Percentiles rank a stretch among this genome's conserved stretches.
Conservation (phyloP, 768 basidiomycete species). For the Stropharia rugosoannulata region DNA sequence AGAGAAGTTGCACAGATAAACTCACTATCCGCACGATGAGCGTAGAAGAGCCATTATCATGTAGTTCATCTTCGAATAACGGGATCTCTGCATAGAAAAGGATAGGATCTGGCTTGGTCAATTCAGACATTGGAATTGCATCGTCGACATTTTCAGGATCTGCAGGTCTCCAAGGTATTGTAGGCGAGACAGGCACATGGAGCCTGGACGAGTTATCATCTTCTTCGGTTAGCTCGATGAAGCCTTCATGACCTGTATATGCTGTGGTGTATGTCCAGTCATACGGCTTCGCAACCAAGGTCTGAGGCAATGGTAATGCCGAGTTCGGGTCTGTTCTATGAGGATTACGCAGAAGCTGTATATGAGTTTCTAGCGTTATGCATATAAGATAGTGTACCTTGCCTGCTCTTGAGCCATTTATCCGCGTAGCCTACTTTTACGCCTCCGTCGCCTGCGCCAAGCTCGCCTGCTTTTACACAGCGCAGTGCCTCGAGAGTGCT, state of each 20-base stretch:
- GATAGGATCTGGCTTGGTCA: constrained; percentile 91
- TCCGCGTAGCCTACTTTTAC: constrained; percentile 96
- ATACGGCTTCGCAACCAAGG: constrained; percentile 79
- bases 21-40: constrained; percentile 85
- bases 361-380: constrained; percentile 8
- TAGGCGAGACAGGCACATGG: constrained; percentile 15
- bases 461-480: constrained; percentile 73
- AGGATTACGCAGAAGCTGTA: constrained; percentile 10
- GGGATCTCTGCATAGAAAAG: constrained; percentile 97
- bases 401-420: constrained; percentile 91
- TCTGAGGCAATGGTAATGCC: constrained; percentile 63
- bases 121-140: constrained; percentile 78
- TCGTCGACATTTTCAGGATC: constrained; percentile 58
- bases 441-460: constrained; percentile 80
- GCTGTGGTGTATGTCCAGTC: constrained; percentile 98
- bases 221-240: constrained; percentile 11
- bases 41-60: constrained; percentile 92
- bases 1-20: constrained; percentile 13
- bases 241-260: constrained; percentile 62
- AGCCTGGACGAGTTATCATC: constrained; percentile 9
- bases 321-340: constrained; percentile 68
- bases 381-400: constrained; percentile 20
- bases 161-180: constrained; percentile 47
- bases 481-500: constrained; percentile 65
- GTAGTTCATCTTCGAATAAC: constrained; percentile 93